Evolutionary conservation across 345 rosid species (phyloP).

Genomic region (Odontarrhena argentea): DNA sequence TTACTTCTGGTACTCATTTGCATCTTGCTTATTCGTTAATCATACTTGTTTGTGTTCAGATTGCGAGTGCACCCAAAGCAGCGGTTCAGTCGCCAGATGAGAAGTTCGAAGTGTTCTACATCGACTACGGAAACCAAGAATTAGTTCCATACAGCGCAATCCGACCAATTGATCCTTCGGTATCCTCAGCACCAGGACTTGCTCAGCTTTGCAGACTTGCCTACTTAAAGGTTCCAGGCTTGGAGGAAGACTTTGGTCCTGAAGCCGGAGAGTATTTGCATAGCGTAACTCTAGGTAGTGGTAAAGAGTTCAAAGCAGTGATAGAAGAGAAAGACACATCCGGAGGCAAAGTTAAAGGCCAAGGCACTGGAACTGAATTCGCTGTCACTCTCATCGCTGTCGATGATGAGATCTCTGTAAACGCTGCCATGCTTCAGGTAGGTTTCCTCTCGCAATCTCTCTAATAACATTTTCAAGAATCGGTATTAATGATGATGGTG

Average conservation of each 20-base stretch:
- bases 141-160: slow-evolving; percentile 64
- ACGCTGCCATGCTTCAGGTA: slow-evolving; percentile 92
- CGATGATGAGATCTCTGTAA: slow-evolving; percentile 78
- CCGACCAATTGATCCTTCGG: slow-evolving; percentile 74
- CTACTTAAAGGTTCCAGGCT: slow-evolving; percentile 81
- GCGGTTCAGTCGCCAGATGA: slow-evolving; percentile 68
- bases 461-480: neutral
- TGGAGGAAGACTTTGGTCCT: slow-evolving; percentile 82
- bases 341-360: slow-evolving; percentile 90
- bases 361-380: slow-evolving; percentile 79
- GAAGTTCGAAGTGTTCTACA: slow-evolving; percentile 88
- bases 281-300: slow-evolving; percentile 56
- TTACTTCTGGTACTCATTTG: neutral
- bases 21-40: slow-evolving; percentile 4
- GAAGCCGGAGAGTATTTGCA: slow-evolving; percentile 88
- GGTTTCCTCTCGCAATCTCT: slow-evolving; percentile 22
- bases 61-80: slow-evolving; percentile 82
- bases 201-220: slow-evolving; percentile 97
- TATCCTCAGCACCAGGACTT: slow-evolving; percentile 69
- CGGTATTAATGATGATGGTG: slow-evolving; percentile 5
- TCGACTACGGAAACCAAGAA: slow-evolving; percentile 97
- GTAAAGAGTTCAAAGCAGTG: slow-evolving; percentile 72
- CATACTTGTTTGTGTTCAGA: slow-evolving; percentile 42
- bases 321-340: slow-evolving; percentile 83
- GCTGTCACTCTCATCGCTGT: slow-evolving; percentile 70